These are phyloP conservation scores for Themeda triandra DNA, from an alignment of 176 grass and related monocot species.

Conservation along the genomic window DNA sequence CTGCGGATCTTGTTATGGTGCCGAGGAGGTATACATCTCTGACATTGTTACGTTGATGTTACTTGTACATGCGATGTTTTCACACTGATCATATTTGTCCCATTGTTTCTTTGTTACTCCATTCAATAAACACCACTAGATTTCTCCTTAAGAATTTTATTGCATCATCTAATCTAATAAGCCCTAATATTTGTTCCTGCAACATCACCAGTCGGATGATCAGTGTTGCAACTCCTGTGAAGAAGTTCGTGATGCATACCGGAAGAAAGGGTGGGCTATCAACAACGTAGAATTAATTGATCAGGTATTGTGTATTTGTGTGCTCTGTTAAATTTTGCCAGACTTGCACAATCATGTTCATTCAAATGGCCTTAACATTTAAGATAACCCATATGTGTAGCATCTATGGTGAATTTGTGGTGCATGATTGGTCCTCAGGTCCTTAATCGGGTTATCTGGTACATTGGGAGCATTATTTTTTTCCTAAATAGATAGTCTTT, in stretches of 20 bases:
- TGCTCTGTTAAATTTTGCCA: conserved; percentile 15
- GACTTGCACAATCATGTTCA: not conserved
- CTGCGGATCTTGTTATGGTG: conserved; percentile 95
- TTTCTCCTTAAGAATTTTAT: conserved; percentile 19
- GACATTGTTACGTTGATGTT: not conserved
- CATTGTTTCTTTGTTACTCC: not conserved
- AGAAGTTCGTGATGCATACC: conserved; percentile 90
- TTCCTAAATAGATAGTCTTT: not conserved
- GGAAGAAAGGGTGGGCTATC: conserved; percentile 89
- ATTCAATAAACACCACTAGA: not conserved
- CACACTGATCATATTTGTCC: not conserved
- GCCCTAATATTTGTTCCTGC: conserved; percentile 34
- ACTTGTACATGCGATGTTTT: not conserved
- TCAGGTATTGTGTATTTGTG: conserved; percentile 49
- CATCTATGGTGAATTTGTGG: not conserved
- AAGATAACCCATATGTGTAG: not conserved
- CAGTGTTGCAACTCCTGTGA: conserved; percentile 98
- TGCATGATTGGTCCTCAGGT: not conserved
- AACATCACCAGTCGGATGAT: conserved; percentile 74
- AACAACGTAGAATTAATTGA: conserved; percentile 76
- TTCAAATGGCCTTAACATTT: conserved; percentile 18
- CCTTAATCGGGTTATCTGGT: conserved; percentile 12
- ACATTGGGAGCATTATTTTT: not conserved
- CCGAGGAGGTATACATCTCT: conserved; percentile 53
- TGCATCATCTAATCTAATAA: not conserved